A percentile compares a stretch with the other conserved stretches of the same genome.
phyloP scores from a whole-genome alignment of 257 asterid species.

The Ocimum tenuiflorum region DNA sequence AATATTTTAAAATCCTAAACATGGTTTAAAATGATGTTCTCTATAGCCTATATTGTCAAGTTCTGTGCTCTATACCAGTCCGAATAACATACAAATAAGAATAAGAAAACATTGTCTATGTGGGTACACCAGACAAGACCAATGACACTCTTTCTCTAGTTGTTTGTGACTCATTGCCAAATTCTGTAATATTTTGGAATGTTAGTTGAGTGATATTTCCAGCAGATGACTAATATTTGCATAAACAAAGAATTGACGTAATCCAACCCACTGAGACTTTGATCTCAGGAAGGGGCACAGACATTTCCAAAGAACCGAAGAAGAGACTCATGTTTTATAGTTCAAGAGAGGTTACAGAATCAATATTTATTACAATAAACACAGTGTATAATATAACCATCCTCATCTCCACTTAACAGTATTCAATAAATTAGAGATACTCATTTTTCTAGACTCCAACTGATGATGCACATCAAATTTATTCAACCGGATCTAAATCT shows the following conservation, averaged over 20 bases:
- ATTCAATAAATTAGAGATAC: neutral
- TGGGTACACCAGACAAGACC: neutral
- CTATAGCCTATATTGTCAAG: neutral
- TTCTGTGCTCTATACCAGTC: neutral
- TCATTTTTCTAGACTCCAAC: conserved; percentile 16
- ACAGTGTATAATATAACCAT: neutral
- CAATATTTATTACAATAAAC: neutral
- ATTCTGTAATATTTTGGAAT: neutral
- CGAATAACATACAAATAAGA: neutral
- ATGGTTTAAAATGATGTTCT: neutral
- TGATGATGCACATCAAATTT: conserved; percentile 16
- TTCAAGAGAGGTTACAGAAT: neutral
- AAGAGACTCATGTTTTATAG: neutral
- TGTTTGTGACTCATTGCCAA: neutral
- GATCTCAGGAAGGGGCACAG: neutral
- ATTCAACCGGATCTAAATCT: conserved; percentile 16
- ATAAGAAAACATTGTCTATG: neutral
- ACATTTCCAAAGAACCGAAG: neutral
- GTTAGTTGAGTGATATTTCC: neutral
- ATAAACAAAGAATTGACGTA: neutral
- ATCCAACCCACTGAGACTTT: neutral
- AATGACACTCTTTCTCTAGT: neutral
- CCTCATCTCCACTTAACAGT: neutral
- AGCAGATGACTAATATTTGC: neutral
- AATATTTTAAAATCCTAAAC: neutral